Base-by-base conservation (phyloP, 2,329 filamentous ascomycete genomes). In the Massarina eburnea region DNA sequence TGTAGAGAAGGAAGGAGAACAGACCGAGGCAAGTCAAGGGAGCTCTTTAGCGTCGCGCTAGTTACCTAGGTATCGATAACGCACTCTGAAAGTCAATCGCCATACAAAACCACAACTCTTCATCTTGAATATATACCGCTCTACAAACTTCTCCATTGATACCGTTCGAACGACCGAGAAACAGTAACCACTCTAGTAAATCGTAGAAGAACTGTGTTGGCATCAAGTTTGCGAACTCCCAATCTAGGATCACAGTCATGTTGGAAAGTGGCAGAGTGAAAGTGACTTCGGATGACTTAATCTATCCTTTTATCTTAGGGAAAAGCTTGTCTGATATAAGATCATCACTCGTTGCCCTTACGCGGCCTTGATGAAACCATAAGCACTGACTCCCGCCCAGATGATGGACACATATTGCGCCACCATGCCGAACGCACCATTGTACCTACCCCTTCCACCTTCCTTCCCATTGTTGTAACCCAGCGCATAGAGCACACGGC, bases 401-500 rank as follows among this genome's bases (percentile, higher is more conserved):
- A 57, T 42, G 26, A 63, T 41, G 48, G 68, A 30, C n/a, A 40
- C 55, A 46, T 62, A 59, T 52, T 69, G 63, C 47, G 52, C 53
- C 35, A 72, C 59, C 48, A 63, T 52, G 42, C 68, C 72, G 42
- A 49, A 39, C 24, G 46, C 48, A 1, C 73, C 73, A 39, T 62
- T 58, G 52, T 73, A 62, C 60, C 74, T 69, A 7, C 76, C 76
- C 64, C 70, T 73, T 3, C 75, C 76, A 10, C 69, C 61, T 52
- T 68, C 53, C 54, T 60, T 65, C 24, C 51, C 57, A 46, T 62
- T 64, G 17, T 74, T 76, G 58, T 78, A 78, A 34, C 76, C 76
- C 6, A 70, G 24, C 19, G 71, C 71, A 56, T 78, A 85, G 17
- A 81, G 42, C 0, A 73, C 55, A 24, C 81, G 69, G 48, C 71